phyloP scores from a whole-genome alignment of 1,139 yeast genomes.

The Geotrichum klebahnii region DNA sequence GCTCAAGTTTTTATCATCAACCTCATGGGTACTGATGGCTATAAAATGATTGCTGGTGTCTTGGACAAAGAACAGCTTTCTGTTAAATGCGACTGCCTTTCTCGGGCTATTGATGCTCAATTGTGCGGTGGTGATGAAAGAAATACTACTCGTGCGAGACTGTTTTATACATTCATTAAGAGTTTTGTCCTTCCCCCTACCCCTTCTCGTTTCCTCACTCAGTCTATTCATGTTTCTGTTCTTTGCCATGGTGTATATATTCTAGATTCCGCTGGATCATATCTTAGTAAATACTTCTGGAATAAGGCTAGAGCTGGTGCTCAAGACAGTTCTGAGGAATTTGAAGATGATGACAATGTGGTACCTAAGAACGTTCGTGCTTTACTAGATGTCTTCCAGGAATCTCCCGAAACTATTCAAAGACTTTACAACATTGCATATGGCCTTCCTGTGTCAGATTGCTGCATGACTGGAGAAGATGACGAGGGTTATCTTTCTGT shows the following conservation, averaged over 20 bases:
- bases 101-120: constrained; percentile 41
- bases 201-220: constrained; percentile 33
- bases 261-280: constrained; percentile 13
- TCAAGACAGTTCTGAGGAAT: constrained; percentile 4
- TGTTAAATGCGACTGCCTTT: constrained; percentile 21
- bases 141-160: constrained; percentile 27
- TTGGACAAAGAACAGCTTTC: constrained; percentile 15
- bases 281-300: constrained; percentile 28
- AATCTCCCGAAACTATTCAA: constrained; percentile 27
- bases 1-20: constrained; percentile 24
- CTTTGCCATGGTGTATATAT: constrained; percentile 21
- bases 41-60: constrained; percentile 16
- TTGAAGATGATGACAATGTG: constrained; percentile 17
- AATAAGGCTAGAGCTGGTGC: constrained; percentile 30
- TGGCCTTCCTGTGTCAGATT: constrained; percentile 23
- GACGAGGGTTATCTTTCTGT: constrained; percentile 33
- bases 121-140: constrained; percentile 40
- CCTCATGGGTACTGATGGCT: constrained; percentile 27
- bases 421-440: constrained; percentile 32
- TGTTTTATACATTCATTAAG: constrained; percentile 33
- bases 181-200: constrained; percentile 33
- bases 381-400: constrained; percentile 23
- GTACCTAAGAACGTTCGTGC: constrained; percentile 26
- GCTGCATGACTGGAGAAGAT: constrained; percentile 23
- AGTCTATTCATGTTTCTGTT: constrained; percentile 37